These are phyloP conservation scores for Chytridiales sp. DNA, from an alignment of 371 early-diverging fungal genomes.

Conservation along the genomic window DNA sequence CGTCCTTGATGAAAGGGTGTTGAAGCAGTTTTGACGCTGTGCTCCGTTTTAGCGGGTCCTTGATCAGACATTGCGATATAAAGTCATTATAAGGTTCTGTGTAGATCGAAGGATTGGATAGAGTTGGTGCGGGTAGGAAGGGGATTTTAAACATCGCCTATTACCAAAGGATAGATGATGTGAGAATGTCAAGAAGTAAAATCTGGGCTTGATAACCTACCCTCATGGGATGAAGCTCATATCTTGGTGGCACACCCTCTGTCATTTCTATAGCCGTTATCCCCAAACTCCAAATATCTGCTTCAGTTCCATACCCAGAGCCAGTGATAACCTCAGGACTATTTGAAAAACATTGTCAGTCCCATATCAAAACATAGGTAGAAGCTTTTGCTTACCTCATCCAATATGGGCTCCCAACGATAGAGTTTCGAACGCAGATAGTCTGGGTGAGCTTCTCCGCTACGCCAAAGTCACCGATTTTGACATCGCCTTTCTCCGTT, in stretches of 20 bases:
- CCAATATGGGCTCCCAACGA: slow-evolving; percentile 46
- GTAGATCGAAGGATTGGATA: slow-evolving; percentile 17
- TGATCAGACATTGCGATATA: slow-evolving; percentile 33
- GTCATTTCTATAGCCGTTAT: slow-evolving; percentile 47
- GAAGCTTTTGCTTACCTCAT: slow-evolving; percentile 23
- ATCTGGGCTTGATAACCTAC: slow-evolving; percentile 1
- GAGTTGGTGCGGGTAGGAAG: slow-evolving; percentile 30
- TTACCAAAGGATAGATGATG: neutral
- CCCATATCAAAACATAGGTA: neutral
- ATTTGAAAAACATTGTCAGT: neutral
- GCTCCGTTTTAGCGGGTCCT: slow-evolving; percentile 29
- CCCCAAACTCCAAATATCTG: slow-evolving; percentile 45
- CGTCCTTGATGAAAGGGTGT: slow-evolving; percentile 28
- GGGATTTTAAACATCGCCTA: slow-evolving; percentile 39
- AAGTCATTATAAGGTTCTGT: slow-evolving; percentile 27
- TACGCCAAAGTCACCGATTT: slow-evolving; percentile 48
- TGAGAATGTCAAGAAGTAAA: neutral
- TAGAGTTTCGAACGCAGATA: slow-evolving; percentile 29
- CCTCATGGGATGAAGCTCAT: slow-evolving; percentile 31
- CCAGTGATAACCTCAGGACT: slow-evolving; percentile 44
- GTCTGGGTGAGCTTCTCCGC: slow-evolving; percentile 33
- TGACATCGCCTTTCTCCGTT: slow-evolving; percentile 34
- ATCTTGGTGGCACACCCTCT: slow-evolving; percentile 40
- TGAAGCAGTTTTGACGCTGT: slow-evolving; percentile 19
- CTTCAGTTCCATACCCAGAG: slow-evolving; percentile 40